Percentiles rank a stretch among this genome's conserved stretches.
These are phyloP conservation scores for Closterium sp. DNA, from an alignment of 139 green algal genomes.

Conservation along the genomic window DNA sequence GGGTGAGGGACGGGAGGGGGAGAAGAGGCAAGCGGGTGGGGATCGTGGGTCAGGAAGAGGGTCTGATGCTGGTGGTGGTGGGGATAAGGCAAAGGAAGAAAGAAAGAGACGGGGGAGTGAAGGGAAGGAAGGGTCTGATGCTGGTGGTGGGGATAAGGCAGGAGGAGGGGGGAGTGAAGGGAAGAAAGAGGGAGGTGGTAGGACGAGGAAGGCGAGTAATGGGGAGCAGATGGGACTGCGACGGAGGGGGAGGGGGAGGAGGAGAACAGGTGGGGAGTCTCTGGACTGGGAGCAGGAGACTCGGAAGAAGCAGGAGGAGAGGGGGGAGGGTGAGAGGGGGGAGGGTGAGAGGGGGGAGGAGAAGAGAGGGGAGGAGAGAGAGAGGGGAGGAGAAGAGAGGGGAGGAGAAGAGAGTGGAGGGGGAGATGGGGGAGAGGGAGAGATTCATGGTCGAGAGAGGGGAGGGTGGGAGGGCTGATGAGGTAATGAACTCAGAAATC, in stretches of 20 bases:
- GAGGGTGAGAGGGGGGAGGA: neutral
- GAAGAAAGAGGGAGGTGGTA: neutral
- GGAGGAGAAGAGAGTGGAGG: too few species aligned
- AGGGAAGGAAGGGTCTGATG: too few species aligned
- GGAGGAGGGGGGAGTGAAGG: neutral
- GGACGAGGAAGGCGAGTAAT: neutral
- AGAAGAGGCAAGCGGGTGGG: too few species aligned
- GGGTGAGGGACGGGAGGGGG: too few species aligned
- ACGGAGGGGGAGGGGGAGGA: neutral
- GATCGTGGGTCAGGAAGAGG: neutral
- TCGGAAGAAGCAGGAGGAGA: neutral
- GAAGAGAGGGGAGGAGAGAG: too few species aligned
- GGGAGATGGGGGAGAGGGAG: too few species aligned
- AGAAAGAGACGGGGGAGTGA: too few species aligned
- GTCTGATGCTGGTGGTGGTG: too few species aligned
- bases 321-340: too few species aligned
- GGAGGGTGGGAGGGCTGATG: neutral
- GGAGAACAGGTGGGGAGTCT: neutral
- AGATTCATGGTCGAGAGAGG: too few species aligned
- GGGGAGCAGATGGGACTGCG: neutral
- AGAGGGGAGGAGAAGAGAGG: neutral
- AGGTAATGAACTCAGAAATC: neutral
- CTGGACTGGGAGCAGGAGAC: neutral
- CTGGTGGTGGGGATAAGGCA: neutral
- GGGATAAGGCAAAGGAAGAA: neutral